Conservation (phyloP, 345 rosid genomes). For the Melaleuca quinquenervia region DNA sequence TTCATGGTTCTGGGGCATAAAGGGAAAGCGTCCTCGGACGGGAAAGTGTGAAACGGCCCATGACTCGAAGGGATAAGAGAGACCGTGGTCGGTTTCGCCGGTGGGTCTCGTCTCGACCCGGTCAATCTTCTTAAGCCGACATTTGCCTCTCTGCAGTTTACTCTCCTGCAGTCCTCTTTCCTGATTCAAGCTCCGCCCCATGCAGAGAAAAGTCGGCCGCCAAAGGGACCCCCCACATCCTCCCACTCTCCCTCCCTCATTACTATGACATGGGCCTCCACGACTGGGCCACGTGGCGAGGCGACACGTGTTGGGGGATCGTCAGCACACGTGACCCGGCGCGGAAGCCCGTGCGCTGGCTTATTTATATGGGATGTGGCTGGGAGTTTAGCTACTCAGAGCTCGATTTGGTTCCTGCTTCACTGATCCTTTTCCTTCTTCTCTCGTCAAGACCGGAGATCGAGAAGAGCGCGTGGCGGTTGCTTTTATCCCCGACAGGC, state of each 20-base stretch:
- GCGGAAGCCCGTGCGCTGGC: background rate
- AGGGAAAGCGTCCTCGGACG: background rate
- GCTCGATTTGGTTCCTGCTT: background rate
- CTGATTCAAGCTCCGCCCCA: background rate
- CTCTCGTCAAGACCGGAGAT: background rate
- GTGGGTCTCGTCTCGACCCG: background rate
- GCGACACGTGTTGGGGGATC: background rate
- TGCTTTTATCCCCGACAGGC: background rate
- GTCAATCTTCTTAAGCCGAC: background rate
- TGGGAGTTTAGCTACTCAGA: background rate
- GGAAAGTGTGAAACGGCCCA: background rate
- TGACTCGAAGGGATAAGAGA: background rate
- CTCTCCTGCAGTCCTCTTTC: background rate
- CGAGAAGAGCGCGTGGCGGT: background rate
- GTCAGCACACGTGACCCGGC: background rate
- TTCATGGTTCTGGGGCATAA: background rate
- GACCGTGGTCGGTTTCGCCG: background rate
- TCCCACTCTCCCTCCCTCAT: background rate
- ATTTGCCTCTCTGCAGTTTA: background rate
- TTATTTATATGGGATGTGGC: background rate
- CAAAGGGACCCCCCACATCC: background rate
- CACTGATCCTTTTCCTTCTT: background rate
- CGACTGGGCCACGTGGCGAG: background rate
- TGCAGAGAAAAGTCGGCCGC: background rate
- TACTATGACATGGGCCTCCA: background rate